Evolutionary conservation across 129 eudicot genomes (phyloP).

Genomic region (Flaveria sonorensis): DNA sequence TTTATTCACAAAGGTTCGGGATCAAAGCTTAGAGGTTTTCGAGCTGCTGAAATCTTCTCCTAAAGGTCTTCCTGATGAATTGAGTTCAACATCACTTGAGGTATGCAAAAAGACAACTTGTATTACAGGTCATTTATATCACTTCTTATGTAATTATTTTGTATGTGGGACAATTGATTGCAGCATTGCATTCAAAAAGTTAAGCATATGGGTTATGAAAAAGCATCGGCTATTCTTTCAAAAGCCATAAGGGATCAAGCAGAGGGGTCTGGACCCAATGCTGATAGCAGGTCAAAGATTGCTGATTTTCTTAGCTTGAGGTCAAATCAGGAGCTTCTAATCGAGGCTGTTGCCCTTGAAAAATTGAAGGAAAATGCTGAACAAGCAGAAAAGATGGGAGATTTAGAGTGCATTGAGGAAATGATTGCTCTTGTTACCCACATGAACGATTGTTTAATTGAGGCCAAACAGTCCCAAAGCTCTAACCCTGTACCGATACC

Average conservation of each 20-base stretch:
- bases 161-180: constrained; percentile 29
- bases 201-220: constrained; percentile 54
- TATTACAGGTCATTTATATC: not conserved
- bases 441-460: constrained; percentile 74
- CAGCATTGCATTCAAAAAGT: constrained; percentile 75
- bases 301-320: constrained; percentile 71
- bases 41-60: constrained; percentile 63
- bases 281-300: constrained; percentile 60
- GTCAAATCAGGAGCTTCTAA: constrained; percentile 87
- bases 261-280: constrained; percentile 73
- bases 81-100: constrained; percentile 76
- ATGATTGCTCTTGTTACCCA: constrained; percentile 69
- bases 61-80: constrained; percentile 52
- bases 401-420: constrained; percentile 78
- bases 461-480: constrained; percentile 69
- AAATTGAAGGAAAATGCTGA: constrained; percentile 88
- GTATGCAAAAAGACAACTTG: constrained; percentile 34
- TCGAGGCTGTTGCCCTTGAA: constrained; percentile 96
- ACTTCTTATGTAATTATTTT: not conserved
- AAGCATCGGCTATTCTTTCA: constrained; percentile 51
- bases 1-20: constrained; percentile 45
- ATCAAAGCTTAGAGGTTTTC: constrained; percentile 55
- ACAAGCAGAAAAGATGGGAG: constrained; percentile 80
- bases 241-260: constrained; percentile 67
- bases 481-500: constrained; percentile 73